A percentile compares a stretch with the other conserved stretches of the same genome.
Conservation (phyloP, 768 basidiomycete species). For the Obba rivulosa region DNA sequence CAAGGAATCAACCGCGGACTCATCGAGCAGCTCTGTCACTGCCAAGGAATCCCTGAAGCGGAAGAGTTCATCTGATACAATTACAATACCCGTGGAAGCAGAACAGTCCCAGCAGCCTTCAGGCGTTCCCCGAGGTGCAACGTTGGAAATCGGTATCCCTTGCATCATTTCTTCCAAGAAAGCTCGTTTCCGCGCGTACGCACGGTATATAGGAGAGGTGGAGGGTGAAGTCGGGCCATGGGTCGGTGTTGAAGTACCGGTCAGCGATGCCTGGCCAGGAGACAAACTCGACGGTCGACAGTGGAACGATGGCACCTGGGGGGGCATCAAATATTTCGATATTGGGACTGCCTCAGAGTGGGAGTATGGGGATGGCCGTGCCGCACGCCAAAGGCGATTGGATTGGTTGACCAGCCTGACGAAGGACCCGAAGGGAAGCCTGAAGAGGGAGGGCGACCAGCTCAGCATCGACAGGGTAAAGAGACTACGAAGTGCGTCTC, state of each 20-base stretch:
- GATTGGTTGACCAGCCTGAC: constrained; percentile 32
- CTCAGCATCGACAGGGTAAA: constrained; percentile 44
- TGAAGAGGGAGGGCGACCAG: constrained; percentile 58
- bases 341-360: constrained; percentile 59
- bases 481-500: constrained; percentile 63
- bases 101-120: constrained; percentile 2
- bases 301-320: constrained; percentile 85
- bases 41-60: constrained; percentile 26
- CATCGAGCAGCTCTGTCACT: constrained; percentile 25
- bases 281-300: constrained; percentile 56
- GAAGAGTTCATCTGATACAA: constrained; percentile 34
- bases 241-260: constrained; percentile 88
- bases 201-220: constrained; percentile 85
- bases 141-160: constrained; percentile 82
- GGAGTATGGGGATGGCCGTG: constrained; percentile 50
- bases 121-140: constrained; percentile 52
- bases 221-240: constrained; percentile 77
- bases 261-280: constrained; percentile 49
- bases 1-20: constrained; percentile 20
- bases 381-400: constrained; percentile 37
- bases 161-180: constrained; percentile 85
- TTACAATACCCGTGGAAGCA: constrained; percentile 16
- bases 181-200: constrained; percentile 80
- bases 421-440: constrained; percentile 21
- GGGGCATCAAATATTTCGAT: constrained; percentile 81